Conservation (phyloP, 2,329 filamentous ascomycete species). For the Xylaria digitata region DNA sequence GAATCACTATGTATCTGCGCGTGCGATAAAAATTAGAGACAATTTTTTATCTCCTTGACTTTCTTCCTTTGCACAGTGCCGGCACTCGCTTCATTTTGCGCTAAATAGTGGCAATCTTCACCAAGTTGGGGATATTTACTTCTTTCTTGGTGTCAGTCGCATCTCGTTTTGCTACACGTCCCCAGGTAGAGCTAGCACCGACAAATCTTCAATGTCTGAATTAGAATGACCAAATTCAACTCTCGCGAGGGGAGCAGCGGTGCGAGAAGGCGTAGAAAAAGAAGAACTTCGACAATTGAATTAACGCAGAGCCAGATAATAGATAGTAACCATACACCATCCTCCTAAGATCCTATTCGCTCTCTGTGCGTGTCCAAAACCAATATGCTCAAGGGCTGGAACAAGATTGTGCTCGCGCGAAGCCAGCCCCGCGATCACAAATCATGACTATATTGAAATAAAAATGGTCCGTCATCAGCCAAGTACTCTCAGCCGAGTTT, state of each 20-base stretch:
- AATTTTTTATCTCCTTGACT: neutral
- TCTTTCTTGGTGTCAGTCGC: too few relatives aligned
- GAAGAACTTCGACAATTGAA: neutral
- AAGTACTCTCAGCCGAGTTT: neutral
- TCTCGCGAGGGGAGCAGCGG: neutral
- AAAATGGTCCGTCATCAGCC: neutral
- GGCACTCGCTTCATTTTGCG: neutral
- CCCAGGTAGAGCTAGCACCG: neutral
- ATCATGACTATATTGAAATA: conserved; percentile 2
- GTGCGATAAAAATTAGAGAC: too few relatives aligned
- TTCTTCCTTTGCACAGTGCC: neutral
- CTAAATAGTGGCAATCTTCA: too few relatives aligned
- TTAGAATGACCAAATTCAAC: neutral
- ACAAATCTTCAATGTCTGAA: neutral
- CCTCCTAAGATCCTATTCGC: neutral
- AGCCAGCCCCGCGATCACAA: neutral
- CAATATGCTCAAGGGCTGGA: too few relatives aligned
- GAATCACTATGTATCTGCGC: neutral
- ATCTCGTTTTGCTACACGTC: too few relatives aligned
- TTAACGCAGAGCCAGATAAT: neutral
- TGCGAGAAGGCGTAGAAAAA: too few relatives aligned
- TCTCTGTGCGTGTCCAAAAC: neutral
- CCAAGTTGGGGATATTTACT: too few relatives aligned
- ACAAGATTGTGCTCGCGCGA: neutral
- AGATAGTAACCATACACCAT: neutral